Conservation (phyloP, 2,329 filamentous ascomycete genomes). For the Aquanectria penicillioides region DNA sequence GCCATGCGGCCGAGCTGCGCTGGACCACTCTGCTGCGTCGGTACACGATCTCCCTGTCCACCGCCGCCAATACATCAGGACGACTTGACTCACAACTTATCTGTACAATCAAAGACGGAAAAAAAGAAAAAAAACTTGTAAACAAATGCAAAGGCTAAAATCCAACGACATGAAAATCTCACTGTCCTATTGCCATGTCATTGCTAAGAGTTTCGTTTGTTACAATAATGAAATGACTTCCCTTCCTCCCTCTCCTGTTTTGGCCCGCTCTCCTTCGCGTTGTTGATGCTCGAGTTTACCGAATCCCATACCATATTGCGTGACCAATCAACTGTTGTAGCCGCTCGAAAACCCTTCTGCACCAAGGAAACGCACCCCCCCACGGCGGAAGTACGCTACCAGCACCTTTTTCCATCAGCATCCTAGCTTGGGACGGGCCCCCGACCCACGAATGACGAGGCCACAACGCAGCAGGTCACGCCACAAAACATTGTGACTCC, state of each 20-base stretch:
- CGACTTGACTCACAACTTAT: too few relatives aligned
- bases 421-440: slow-evolving; percentile 21
- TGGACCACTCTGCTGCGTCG: neutral
- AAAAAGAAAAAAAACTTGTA: too few relatives aligned
- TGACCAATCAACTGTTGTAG: slow-evolving; percentile 1
- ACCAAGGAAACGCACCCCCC: slow-evolving; percentile 3
- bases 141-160: too few relatives aligned
- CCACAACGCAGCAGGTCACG: slow-evolving; percentile 39
- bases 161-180: too few relatives aligned
- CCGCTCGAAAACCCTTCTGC: neutral
- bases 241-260: neutral
- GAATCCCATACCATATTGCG: neutral
- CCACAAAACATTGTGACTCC: slow-evolving; percentile 34
- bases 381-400: neutral
- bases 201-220: too few relatives aligned
- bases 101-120: too few relatives aligned
- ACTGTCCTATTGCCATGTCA: too few relatives aligned
- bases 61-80: too few relatives aligned
- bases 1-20: slow-evolving; percentile 24
- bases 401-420: slow-evolving; percentile 13
- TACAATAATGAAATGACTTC: too few relatives aligned
- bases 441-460: slow-evolving; percentile 32
- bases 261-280: neutral
- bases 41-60: too few relatives aligned
- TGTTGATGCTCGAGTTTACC: neutral